These are phyloP conservation scores for Arthroderma sp. DNA, from an alignment of 2,329 filamentous ascomycete species.

Conservation along the genomic window DNA sequence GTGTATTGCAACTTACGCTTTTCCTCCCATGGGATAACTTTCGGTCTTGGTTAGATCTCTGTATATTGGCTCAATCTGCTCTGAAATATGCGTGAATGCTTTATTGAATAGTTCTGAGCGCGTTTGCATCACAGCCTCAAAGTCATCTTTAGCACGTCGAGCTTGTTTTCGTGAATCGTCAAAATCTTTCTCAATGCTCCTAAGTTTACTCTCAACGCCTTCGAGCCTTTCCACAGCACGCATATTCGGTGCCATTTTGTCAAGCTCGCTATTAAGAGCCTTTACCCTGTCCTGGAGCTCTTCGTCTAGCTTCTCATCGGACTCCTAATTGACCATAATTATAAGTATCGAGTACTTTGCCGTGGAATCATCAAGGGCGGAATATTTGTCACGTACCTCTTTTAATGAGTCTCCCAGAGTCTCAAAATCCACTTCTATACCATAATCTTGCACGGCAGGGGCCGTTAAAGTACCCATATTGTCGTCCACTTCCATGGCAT, in stretches of 20 bases:
- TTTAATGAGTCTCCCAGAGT: constrained; percentile 70
- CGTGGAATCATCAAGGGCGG: constrained; percentile 10
- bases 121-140: constrained; percentile 66
- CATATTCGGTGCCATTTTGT: constrained; percentile 95
- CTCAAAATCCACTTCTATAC: constrained; percentile 79
- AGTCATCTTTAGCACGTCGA: constrained; percentile 65
- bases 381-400: constrained; percentile 41
- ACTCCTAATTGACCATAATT: constrained; percentile 36
- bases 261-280: constrained; percentile 61
- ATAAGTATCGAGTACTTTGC: constrained; percentile 17
- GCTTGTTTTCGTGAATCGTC: constrained; percentile 67
- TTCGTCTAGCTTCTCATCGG: constrained; percentile 59
- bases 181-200: constrained; percentile 76
- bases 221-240: constrained; percentile 85
- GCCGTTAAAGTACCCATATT: constrained; percentile 37
- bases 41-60: constrained; percentile 83
- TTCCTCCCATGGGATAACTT: constrained; percentile 84
- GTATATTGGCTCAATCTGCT: constrained; percentile 89
- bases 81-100: constrained; percentile 86
- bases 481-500: constrained; percentile 88
- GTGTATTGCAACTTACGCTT: constrained; percentile 34
- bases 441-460: constrained; percentile 69
- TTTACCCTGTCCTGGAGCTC: constrained; percentile 65
- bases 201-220: constrained; percentile 68
- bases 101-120: constrained; percentile 89